Evolutionary conservation across 768 basidiomycete genomes (phyloP).

Genomic region (Collybia nuda): DNA sequence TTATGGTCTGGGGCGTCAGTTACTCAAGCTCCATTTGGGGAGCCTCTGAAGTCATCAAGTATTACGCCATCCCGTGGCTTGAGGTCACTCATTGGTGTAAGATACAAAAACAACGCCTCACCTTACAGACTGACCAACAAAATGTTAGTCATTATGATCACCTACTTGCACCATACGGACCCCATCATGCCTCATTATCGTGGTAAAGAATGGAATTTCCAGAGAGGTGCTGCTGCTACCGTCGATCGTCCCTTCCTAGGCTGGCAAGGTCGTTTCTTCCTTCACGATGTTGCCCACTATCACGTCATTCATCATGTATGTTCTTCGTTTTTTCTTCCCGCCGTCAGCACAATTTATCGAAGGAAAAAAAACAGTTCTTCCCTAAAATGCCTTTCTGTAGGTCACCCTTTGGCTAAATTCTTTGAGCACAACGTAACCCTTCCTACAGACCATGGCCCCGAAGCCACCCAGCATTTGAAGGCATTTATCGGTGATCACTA

Average conservation of each 20-base stretch:
- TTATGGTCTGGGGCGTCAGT: slow-evolving; percentile 42
- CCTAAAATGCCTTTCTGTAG: slow-evolving; percentile 21
- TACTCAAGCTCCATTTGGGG: slow-evolving; percentile 38
- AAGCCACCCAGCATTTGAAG: slow-evolving; percentile 50
- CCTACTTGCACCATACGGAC: slow-evolving; percentile 67
- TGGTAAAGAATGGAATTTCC: slow-evolving; percentile 55
- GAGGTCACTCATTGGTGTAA: slow-evolving; percentile 55
- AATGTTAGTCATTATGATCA: slow-evolving; percentile 49
- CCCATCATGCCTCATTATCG: slow-evolving; percentile 58
- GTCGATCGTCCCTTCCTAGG: slow-evolving; percentile 59
- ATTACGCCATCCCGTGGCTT: slow-evolving; percentile 57
- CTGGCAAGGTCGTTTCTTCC: slow-evolving; percentile 66
- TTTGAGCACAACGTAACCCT: not conserved
- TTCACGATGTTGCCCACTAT: slow-evolving; percentile 65
- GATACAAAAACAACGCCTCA: slow-evolving; percentile 13
- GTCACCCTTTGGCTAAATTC: not conserved
- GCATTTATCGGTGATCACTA: slow-evolving; percentile 53
- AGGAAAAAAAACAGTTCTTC: slow-evolving; percentile 16
- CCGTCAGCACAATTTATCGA: too few species aligned
- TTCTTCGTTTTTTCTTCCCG: not conserved
- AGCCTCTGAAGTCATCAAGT: slow-evolving; percentile 39
- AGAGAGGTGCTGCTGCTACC: slow-evolving; percentile 61
- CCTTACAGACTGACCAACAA: not conserved
- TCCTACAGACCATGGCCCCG: slow-evolving; percentile 46
- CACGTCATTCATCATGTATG: slow-evolving; percentile 63